phyloP scores from a whole-genome alignment of 1,284 basidiomycete species.

The Pseudozyma tsukubaensis region DNA sequence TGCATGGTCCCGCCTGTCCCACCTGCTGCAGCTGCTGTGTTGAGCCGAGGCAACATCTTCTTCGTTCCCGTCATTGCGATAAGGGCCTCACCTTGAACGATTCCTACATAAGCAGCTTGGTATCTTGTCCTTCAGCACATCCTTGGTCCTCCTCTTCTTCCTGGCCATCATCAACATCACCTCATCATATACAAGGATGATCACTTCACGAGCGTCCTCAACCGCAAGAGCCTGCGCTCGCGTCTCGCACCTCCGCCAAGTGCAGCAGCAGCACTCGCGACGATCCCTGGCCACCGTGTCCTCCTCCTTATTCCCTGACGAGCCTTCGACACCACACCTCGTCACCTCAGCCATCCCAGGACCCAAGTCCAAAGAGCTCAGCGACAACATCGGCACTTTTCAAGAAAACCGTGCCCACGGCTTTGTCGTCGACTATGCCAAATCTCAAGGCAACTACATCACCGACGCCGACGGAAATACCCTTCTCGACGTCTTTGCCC shows the following conservation, averaged over 20 bases:
- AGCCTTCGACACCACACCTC: constrained; percentile 61
- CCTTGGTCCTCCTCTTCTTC: neutral
- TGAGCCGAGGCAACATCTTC: neutral
- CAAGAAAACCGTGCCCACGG: constrained; percentile 70
- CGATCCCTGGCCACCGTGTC: constrained; percentile 41
- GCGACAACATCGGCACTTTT: constrained; percentile 67
- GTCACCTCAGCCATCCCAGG: constrained; percentile 63
- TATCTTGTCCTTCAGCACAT: neutral
- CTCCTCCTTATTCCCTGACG: constrained; percentile 55
- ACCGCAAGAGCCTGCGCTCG: constrained; percentile 18
- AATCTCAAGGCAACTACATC: constrained; percentile 69
- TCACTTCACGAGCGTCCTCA: constrained; percentile 18
- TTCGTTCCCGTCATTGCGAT: neutral
- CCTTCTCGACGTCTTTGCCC: constrained; percentile 73
- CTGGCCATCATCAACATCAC: neutral
- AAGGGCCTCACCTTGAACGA: neutral
- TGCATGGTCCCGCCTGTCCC: neutral
- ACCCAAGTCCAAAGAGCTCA: constrained; percentile 60
- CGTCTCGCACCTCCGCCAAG: constrained; percentile 4
- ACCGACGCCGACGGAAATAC: constrained; percentile 73
- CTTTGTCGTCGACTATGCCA: constrained; percentile 70
- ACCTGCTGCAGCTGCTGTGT: neutral
- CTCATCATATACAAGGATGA: constrained; percentile 12
- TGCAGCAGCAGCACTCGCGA: constrained; percentile 11
- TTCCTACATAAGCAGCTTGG: neutral